Base-by-base conservation (phyloP, 192 early-diverging fungal genomes). In the Tieghemiomyces parasiticus region DNA sequence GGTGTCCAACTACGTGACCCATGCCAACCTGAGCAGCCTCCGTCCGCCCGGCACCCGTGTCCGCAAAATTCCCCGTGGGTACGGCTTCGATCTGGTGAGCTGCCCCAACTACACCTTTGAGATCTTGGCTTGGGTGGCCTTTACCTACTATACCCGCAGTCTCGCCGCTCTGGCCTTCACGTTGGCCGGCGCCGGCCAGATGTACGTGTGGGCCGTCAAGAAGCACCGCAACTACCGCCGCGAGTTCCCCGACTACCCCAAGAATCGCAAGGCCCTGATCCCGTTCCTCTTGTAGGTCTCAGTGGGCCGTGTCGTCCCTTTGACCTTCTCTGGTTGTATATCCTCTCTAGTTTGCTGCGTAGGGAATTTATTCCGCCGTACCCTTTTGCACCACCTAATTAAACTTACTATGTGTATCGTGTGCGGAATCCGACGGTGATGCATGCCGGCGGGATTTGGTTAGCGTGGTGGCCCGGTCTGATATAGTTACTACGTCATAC, bases 101-200 rank as follows among this genome's bases (percentile, higher is more conserved):
- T 89, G 85, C 61, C 91, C 93, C 55, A 97, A 97, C 73, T 97
- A 97, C 70, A 78, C 88, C 62, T 94, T 93, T 65, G 93, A 96
- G 67, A 77, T 81, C 46, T 47, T 89, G 26, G 85, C 80, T 24
- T 97, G 94, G 94, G 64, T 80, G 22, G 78, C 80, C 38, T 65
- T 95, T 58, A 71, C 79, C 29, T 65, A 77, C 48, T 67, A 95
- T 65, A 90, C 88, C 24, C 81, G 85, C 62, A 84, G 80, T 46
- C 64, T 72, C 63, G 77, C 79, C 50, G 77, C 81, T 10, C 67
- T 81, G 51, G 61, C 87, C 34, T 88, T 90, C 63, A 76, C 81
- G 54, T 69, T 79, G 32, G 81, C 85, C 53, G 82, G 80, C 33
- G 73, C 78, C n/a, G 85, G 72, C 52, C 84, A 94, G 70, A 95